Evolutionary conservation across 306 rosid genomes (phyloP).

Genomic region (Datisca glomerata): DNA sequence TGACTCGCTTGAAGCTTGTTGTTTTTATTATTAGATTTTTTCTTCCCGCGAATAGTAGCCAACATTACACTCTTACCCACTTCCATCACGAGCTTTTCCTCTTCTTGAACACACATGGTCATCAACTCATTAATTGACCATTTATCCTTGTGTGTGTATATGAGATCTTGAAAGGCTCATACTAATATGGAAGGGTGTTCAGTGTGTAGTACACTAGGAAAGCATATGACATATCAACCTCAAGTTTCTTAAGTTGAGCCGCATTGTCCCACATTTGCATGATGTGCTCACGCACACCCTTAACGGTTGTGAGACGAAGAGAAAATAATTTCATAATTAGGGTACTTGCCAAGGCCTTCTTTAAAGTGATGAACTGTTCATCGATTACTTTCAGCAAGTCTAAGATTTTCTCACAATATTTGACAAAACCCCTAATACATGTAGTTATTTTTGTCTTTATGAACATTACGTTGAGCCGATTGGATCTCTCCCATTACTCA

Average conservation of each 20-base stretch:
- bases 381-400: background rate
- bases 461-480: no score
- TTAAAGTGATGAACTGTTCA: no score
- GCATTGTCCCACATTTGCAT: background rate
- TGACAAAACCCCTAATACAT: background rate
- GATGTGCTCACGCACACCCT: background rate
- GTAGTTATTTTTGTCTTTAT: background rate
- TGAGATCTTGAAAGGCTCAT: background rate
- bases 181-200: background rate
- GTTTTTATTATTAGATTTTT: no score
- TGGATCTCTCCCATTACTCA: no score
- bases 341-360: background rate
- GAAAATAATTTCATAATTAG: background rate
- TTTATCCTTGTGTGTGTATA: background rate
- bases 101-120: background rate
- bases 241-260: background rate
- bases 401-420: background rate
- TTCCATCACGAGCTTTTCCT: no score
- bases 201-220: background rate
- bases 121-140: no score
- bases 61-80: background rate
- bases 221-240: no score
- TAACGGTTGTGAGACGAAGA: background rate
- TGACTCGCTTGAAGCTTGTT: no score
- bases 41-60: no score